Percentiles rank a stretch among this genome's conserved stretches.
Evolutionary conservation across 2,329 filamentous ascomycete species (phyloP).

Genomic region (Volutella citrinella): DNA sequence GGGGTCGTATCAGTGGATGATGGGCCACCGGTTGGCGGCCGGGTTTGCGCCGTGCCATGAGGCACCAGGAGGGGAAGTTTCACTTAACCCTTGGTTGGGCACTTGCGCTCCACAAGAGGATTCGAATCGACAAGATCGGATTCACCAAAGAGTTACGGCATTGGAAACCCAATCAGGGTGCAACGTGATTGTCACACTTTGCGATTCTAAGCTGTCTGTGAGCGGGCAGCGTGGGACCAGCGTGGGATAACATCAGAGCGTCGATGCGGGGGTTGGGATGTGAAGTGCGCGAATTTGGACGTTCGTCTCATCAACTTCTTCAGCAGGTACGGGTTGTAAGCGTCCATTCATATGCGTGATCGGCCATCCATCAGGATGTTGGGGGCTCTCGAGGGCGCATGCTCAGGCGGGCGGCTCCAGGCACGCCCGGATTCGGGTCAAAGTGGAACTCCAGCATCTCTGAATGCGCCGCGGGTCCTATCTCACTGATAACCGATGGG

Average conservation of each 20-base stretch:
- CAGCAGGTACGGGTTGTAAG: constrained; percentile 10
- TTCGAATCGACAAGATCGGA: no score
- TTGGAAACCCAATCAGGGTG: constrained; percentile 22
- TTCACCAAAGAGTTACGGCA: constrained; percentile 18
- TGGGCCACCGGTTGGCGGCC: constrained; percentile 14
- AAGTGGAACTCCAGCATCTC: constrained; percentile 8
- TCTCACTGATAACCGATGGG: no score
- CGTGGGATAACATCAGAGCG: constrained; percentile 5
- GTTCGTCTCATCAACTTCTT: constrained; percentile 9
- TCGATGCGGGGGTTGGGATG: constrained; percentile 9
- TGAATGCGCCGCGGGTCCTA: no score
- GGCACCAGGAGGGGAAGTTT: constrained; percentile 15
- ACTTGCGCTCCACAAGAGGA: no score
- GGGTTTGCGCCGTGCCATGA: constrained; percentile 17
- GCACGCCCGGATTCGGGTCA: neutral
- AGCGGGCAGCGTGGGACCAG: constrained; percentile 10
- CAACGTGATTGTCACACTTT: constrained; percentile 23
- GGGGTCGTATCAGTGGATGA: constrained; percentile 27
- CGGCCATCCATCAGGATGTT: constrained; percentile 18
- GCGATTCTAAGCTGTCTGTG: constrained; percentile 5
- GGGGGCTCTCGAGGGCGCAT: constrained; percentile 4
- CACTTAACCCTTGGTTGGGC: no score
- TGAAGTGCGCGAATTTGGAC: constrained; percentile 22
- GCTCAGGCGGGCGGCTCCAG: no score
- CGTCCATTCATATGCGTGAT: constrained; percentile 13